phyloP scores from a whole-genome alignment of 345 rosid species.

The Salix viminalis region DNA sequence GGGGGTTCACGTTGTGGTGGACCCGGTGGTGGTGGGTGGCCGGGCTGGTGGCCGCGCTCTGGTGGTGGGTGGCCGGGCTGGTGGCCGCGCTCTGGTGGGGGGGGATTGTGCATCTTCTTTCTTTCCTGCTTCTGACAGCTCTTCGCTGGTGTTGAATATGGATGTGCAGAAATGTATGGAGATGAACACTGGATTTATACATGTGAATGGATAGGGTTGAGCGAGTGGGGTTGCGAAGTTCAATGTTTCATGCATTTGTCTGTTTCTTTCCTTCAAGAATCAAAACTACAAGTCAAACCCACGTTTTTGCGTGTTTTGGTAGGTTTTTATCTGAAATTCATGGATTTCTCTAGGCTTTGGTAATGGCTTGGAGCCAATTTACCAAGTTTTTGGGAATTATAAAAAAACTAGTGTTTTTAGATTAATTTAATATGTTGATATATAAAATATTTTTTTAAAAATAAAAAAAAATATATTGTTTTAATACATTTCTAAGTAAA shows the following conservation, averaged over 20 bases:
- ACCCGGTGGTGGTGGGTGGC: conserved; percentile 14
- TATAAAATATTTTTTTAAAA: too few relatives aligned
- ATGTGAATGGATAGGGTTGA: neutral
- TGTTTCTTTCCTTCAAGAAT: neutral
- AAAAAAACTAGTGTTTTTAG: too few relatives aligned
- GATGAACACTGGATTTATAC: neutral
- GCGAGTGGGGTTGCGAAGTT: too few relatives aligned
- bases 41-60: too few relatives aligned
- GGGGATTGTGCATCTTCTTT: conserved; percentile 24
- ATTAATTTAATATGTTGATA: too few relatives aligned
- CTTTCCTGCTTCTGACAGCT: neutral
- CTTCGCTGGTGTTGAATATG: neutral
- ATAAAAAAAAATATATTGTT: too few relatives aligned
- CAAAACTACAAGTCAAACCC: conserved; percentile 20
- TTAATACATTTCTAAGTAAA: too few relatives aligned
- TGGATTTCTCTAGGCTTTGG: neutral
- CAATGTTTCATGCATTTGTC: too few relatives aligned
- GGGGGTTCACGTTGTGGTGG: conserved; percentile 19
- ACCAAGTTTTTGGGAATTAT: too few relatives aligned
- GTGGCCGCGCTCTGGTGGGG: conserved; percentile 20
- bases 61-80: conserved; percentile 3
- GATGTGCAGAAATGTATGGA: neutral
- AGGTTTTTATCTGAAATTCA: conserved; percentile 13
- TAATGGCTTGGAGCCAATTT: too few relatives aligned
- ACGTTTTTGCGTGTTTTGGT: neutral